A percentile compares a stretch with the other conserved stretches of the same genome.
Evolutionary conservation across 257 asterid genomes (phyloP).

Genomic region (Plectranthus barbatus): DNA sequence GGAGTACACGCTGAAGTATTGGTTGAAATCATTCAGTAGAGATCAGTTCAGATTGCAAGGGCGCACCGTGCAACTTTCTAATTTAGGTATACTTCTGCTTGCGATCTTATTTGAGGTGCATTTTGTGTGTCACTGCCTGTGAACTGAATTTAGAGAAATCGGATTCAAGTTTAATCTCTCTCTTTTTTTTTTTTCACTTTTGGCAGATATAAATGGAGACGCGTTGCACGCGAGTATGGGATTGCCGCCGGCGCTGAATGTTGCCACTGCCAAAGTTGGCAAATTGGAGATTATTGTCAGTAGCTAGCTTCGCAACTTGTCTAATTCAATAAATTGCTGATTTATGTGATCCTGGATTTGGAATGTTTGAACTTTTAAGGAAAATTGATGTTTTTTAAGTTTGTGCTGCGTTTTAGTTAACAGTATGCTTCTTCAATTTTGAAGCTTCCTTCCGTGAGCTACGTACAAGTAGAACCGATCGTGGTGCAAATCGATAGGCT

Average conservation of each 20-base stretch:
- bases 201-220: conserved; percentile 82
- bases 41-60: conserved; percentile 98
- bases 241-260: conserved; percentile 89
- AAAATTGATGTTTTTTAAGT: neutral
- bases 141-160: conserved; percentile 8
- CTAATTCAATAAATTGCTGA: neutral
- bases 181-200: conserved; percentile 10
- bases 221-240: conserved; percentile 97
- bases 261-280: conserved; percentile 82
- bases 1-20: conserved; percentile 91
- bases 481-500: conserved; percentile 86
- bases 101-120: conserved; percentile 10
- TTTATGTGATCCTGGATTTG: neutral
- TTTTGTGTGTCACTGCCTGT: neutral
- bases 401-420: conserved; percentile 6
- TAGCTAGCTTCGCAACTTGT: conserved; percentile 14
- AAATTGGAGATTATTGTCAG: conserved; percentile 91
- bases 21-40: conserved; percentile 87
- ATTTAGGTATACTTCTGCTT: conserved; percentile 53
- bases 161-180: neutral
- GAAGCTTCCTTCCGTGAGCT: conserved; percentile 95
- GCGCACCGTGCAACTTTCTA: conserved; percentile 72
- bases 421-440: conserved; percentile 13
- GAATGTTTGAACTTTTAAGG: neutral
- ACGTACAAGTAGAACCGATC: conserved; percentile 89